phyloP scores from a whole-genome alignment of 2,329 filamentous ascomycete genomes.

The Lachnellula occidentalis region DNA sequence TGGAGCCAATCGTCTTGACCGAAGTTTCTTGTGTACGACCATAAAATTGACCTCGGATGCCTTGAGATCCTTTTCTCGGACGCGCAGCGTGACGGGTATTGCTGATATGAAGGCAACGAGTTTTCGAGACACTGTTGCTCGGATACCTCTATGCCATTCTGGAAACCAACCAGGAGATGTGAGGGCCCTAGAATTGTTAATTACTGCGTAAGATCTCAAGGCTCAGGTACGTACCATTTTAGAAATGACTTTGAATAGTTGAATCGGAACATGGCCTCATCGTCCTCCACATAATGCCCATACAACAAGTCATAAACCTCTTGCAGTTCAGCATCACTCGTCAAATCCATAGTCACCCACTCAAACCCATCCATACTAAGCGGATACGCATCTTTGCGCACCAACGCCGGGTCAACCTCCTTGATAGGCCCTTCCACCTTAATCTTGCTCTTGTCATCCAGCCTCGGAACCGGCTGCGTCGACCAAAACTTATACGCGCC shows the following conservation, averaged over 20 bases:
- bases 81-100: slow-evolving; percentile 76
- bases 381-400: slow-evolving; percentile 69
- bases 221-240: slow-evolving; percentile 61
- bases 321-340: slow-evolving; percentile 69
- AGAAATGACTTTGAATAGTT: slow-evolving; percentile 88
- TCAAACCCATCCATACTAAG: slow-evolving; percentile 76
- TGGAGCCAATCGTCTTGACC: slow-evolving; percentile 84
- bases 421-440: slow-evolving; percentile 79
- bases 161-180: slow-evolving; percentile 92
- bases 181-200: slow-evolving; percentile 61
- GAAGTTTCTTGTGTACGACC: slow-evolving; percentile 95
- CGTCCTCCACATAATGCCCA: slow-evolving; percentile 95
- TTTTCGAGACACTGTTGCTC: slow-evolving; percentile 74
- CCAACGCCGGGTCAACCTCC: slow-evolving; percentile 69
- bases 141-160: slow-evolving; percentile 92
- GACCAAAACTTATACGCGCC: slow-evolving; percentile 98
- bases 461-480: slow-evolving; percentile 89
- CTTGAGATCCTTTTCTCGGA: slow-evolving; percentile 69
- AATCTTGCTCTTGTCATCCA: slow-evolving; percentile 54
- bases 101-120: slow-evolving; percentile 95
- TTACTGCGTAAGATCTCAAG: background rate
- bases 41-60: slow-evolving; percentile 97
- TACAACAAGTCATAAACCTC: slow-evolving; percentile 90
- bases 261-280: slow-evolving; percentile 95
- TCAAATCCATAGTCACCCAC: slow-evolving; percentile 88